Percentiles rank a stretch among this genome's conserved stretches.
Evolutionary conservation across 176 grass and related monocot genomes (phyloP).

Genomic region (Hsuehochloa calcarea): DNA sequence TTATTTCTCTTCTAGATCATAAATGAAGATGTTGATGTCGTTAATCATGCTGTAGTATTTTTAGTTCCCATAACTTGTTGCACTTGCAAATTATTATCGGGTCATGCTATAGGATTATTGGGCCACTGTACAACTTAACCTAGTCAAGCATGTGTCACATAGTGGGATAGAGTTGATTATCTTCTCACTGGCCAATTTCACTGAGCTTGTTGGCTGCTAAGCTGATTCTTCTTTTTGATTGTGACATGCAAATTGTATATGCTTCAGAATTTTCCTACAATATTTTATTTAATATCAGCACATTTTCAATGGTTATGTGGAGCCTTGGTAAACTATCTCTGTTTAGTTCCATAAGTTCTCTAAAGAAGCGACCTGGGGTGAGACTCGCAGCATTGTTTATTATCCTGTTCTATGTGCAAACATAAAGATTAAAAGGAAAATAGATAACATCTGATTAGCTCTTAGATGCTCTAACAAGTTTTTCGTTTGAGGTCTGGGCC

Average conservation of each 20-base stretch:
- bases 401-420: not conserved
- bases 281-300: not conserved
- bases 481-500: not conserved
- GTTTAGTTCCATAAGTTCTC: not conserved
- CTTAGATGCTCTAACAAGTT: not conserved
- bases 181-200: not conserved
- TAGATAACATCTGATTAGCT: not conserved
- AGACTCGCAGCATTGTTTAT: not conserved
- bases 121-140: not conserved
- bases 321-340: not conserved
- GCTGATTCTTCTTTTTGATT: not conserved
- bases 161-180: not conserved
- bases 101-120: not conserved
- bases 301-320: conserved; percentile 12
- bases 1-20: not conserved
- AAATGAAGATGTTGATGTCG: not conserved
- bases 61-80: not conserved
- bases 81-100: not conserved
- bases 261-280: not conserved
- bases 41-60: not conserved
- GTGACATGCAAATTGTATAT: too few species aligned
- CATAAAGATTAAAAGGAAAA: conserved; percentile 6
- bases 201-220: not conserved
- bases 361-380: not conserved
- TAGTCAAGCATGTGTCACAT: not conserved